These are phyloP conservation scores for Galeopsis tetrahit DNA, from an alignment of 257 asterid species.

Conservation along the genomic window DNA sequence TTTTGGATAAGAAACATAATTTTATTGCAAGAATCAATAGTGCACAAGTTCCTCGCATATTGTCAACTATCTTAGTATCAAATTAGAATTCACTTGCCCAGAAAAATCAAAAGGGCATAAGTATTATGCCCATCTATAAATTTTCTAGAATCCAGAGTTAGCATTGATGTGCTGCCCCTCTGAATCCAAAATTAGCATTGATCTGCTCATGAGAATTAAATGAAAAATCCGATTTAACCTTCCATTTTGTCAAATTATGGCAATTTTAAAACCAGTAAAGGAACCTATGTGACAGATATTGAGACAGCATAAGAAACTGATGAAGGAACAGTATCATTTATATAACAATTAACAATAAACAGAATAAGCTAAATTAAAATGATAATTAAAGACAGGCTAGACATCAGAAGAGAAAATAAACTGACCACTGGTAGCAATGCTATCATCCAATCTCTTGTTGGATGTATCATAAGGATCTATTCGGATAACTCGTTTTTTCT, in stretches of 20 bases:
- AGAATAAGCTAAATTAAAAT: neutral
- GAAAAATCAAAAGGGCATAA: constrained; percentile 3
- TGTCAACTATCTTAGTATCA: neutral
- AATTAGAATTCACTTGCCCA: neutral
- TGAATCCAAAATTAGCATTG: constrained; percentile 5
- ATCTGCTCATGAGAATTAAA: neutral
- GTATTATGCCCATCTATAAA: neutral
- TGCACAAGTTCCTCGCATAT: neutral
- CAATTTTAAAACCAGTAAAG: constrained; percentile 16
- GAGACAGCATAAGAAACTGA: constrained; percentile 5
- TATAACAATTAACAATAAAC: constrained; percentile 23
- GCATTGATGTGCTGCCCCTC: neutral
- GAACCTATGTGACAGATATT: neutral
- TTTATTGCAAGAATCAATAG: no score
- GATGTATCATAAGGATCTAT: constrained; percentile 82
- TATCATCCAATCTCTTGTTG: constrained; percentile 88
- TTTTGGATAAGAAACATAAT: no score
- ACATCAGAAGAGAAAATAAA: constrained; percentile 31
- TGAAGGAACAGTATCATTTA: neutral
- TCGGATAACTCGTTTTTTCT: constrained; percentile 69
- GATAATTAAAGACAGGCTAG: constrained; percentile 10
- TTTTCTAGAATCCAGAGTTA: neutral
- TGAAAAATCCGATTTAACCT: neutral
- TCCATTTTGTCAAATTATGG: constrained; percentile 17
- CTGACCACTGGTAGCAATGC: constrained; percentile 53